Base-by-base conservation (phyloP, 495 filamentous ascomycete species). In the Aspergillus nanangensis region DNA sequence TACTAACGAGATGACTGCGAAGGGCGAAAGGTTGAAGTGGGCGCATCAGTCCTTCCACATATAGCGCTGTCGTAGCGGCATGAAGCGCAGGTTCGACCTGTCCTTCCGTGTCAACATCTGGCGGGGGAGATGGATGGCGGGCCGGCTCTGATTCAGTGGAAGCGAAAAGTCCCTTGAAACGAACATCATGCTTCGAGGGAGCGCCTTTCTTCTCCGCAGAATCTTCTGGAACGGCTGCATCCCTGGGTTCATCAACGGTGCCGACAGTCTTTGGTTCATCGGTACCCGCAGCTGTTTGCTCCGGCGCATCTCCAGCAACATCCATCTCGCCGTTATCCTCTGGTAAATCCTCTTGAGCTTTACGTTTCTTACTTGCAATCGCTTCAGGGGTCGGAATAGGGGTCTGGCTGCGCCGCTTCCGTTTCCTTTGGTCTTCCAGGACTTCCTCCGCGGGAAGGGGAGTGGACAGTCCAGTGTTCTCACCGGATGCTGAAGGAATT, bases 21-120 rank as follows among this genome's bases (percentile, higher is more conserved):
- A 98, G 75, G 1, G 67, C 59, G 4, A 56, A 56, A 2, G 78
- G 76, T 49, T 86, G 86, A 8, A 98, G 72, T 13, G 93, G 93
- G 33, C 93, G 80, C 82, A 94, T 90, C 36, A 98, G 78, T 53
- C 95, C 81, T 55, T 85, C 84, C 56, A 98, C 94, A 69, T 96
- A 98, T 38, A 98, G 72, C 32, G 88, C 82, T 24, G 84, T 61
- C 5, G 93, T 98, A 2, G 89, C 89, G 9, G 85, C 79, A 67
- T 97, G 93, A 20, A 86, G 64, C 3, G 91, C 80, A 9, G 90
- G 84, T 36, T 72, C 70, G 22, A 86, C 74, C 18, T 70, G 50
- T 20, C 47, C 80, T 41, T 72, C 65, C 60, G 52, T 72, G 14
- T 47, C 51, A 14, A 62, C 50, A 23, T 62, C 62, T 29, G 48